Base-by-base conservation (phyloP, 345 rosid genomes). In the Pseudoturritis turrita region DNA sequence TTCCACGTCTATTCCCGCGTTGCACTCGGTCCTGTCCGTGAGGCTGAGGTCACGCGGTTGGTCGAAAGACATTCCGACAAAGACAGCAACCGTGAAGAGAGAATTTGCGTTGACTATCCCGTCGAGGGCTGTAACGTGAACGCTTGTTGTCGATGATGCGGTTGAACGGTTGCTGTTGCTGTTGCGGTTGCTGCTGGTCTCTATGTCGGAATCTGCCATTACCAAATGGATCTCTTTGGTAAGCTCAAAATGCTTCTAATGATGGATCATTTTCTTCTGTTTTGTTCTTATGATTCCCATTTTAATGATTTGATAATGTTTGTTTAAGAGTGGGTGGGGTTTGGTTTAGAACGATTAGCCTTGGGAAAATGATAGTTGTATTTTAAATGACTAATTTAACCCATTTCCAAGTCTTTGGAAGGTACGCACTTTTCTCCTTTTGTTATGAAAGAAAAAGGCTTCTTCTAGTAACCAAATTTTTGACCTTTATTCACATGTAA, bases 31-130 rank as follows among this genome's bases (percentile, higher is more conserved):
- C 36, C 49, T 74, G 14, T 17, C 57, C 39, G 68, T 23, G 62
- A 74, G 78, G 29, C 3, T 67, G 5, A 74, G 73, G 25, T 75
- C 52, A 43, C 70, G 43, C 5, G 79, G 75, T 5, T 69, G 63
- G 43, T 23, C 25, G 18, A 75, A 75, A 3, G 75, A 26, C 12
- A 75, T 69, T 44, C 79, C 79, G 11, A 75, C 65, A 45, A 75
- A 75, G 64, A 75, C 79, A 7, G 79, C 79, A 46, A 75, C 65
- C 2, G 79, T 68, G 75, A 75, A 75, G 50, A 75, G 75, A 10
- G 75, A 75, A 26, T 75, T 75, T 3, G 79, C 70, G 59, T 51
- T 75, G 36, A 75, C 70, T 5, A 75, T 53, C 2, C 74, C 74
- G 17, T 75, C 79, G 3, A 75, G 74, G 7, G 79, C 79, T 53